phyloP scores from a whole-genome alignment of 2,329 filamentous ascomycete species.

The Capronia americana region DNA sequence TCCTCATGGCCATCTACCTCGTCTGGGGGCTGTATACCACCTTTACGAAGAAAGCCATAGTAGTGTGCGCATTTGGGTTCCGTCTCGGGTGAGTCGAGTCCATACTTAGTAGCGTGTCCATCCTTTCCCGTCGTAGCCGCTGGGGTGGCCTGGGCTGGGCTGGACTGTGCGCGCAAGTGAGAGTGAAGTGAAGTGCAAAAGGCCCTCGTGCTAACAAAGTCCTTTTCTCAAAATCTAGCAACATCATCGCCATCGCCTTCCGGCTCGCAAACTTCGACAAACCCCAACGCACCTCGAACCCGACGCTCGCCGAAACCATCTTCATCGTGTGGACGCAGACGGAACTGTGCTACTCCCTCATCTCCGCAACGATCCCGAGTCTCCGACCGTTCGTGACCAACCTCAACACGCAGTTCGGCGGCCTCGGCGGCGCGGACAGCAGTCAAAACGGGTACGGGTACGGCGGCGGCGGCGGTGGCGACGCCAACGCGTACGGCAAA shows the following conservation, averaged over 20 bases:
- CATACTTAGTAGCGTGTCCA: not conserved
- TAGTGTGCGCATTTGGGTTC: constrained; percentile 47
- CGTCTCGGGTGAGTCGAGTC: constrained; percentile 46
- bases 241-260: constrained; percentile 47
- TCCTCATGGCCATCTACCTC: constrained; percentile 42
- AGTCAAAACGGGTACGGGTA: constrained; percentile 26
- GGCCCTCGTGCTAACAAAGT: constrained; percentile 6
- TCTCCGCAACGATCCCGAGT: constrained; percentile 48
- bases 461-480: constrained; percentile 14
- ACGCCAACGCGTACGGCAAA: not conserved
- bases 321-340: constrained; percentile 48
- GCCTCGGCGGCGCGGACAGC: constrained; percentile 21
- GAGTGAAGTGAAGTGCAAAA: constrained; percentile 8
- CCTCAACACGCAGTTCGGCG: constrained; percentile 34
- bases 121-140: too few species aligned
- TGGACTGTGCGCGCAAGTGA: too few species aligned
- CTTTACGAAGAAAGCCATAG: constrained; percentile 44
- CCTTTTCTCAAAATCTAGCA: too few species aligned
- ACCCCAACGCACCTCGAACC: constrained; percentile 44
- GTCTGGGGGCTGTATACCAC: constrained; percentile 46
- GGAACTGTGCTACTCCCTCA: constrained; percentile 46
- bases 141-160: too few species aligned
- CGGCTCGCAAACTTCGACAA: constrained; percentile 45
- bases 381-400: constrained; percentile 46
- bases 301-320: constrained; percentile 45